A percentile compares a stretch with the other conserved stretches of the same genome.
Evolutionary conservation across 2,329 filamentous ascomycete species (phyloP).

Genomic region (Macroventuria anomochaeta): DNA sequence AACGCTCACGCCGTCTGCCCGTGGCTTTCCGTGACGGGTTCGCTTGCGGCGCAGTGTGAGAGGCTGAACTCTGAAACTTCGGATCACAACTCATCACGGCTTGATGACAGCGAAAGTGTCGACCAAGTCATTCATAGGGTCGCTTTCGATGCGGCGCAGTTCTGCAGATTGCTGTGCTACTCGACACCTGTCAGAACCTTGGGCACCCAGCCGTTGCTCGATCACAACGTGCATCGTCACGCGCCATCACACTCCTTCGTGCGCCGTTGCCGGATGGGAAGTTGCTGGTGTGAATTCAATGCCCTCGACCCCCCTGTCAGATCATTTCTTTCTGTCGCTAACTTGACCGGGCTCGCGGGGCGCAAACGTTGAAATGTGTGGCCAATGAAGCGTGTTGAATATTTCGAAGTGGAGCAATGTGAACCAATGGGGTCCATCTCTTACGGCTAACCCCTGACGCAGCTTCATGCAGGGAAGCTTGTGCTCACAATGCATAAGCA

Average conservation of each 20-base stretch:
- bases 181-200: constrained; percentile 9
- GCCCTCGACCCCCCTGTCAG: constrained; percentile 26
- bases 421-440: constrained; percentile 22
- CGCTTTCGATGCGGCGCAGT: constrained; percentile 18
- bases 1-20: constrained; percentile 30
- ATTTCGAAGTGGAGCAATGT: constrained; percentile 13
- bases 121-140: constrained; percentile 23
- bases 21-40: constrained; percentile 19
- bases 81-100: constrained; percentile 24
- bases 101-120: constrained; percentile 18
- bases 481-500: constrained; percentile 45
- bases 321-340: constrained; percentile 37
- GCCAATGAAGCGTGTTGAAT: constrained; percentile 28
- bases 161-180: constrained; percentile 23
- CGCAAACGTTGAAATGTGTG: constrained; percentile 25
- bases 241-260: constrained; percentile 26
- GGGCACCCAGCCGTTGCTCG: not conserved
- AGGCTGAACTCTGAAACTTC: constrained; percentile 38
- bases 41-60: constrained; percentile 27
- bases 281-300: constrained; percentile 9
- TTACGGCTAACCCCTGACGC: constrained; percentile 25
- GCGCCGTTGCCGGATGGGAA: constrained; percentile 22
- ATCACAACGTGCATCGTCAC: constrained; percentile 24
- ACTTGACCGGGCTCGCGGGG: constrained; percentile 30
- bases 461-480: constrained; percentile 38